Evolutionary conservation across 352 stramenopile species (phyloP), one percentile per base, ranked within the genome.

Genomic region (Aphanomyces astaci): DNA sequence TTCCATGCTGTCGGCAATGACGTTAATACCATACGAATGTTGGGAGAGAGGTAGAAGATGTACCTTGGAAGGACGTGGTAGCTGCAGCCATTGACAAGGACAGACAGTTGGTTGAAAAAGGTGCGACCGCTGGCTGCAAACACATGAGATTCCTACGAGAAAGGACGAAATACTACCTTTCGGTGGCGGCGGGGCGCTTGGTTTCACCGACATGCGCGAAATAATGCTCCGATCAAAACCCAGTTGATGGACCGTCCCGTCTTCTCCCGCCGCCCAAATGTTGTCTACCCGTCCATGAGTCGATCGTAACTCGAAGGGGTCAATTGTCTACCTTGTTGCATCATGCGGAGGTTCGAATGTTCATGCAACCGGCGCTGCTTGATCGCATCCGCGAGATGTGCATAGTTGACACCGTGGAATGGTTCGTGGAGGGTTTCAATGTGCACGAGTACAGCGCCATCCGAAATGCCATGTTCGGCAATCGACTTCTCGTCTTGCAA

Each of bases 341-440:
- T 81, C 78, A 93, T 90, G 72, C 91, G 86, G 62, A 93, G 60
- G 67, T 91, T 91, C 17, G 78, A 69, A 66, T 92, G 82, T 63
- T 95, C 85, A 62, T 95, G 85, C 72, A 86, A 86, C 57, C 83
- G 79, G 49, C 80, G 86, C 43, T 71, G 83, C 59, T 86, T 85
- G 60, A 94, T 89, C 52, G 80, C 83, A 63, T 94, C 80, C 9
- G 86, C 86, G 51, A 94, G 75, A 46, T 79, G 56, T 71, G 88
- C 88, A 76, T 94, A 94, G 75, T 94, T 93, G 40, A 94, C 78
- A 22, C 84, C 83, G 43, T 87, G 84, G 71, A 94, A 94, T n/a
- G 86, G 86, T 73, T 94, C 84, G 33, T 94, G 86, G 17, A 83
- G 73, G 30, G 84, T 72, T 78, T 95, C 84, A 55, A 95, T 89